Conservation (phyloP, 805 yeast genomes). For the Saccharomycopsis schoenii region DNA sequence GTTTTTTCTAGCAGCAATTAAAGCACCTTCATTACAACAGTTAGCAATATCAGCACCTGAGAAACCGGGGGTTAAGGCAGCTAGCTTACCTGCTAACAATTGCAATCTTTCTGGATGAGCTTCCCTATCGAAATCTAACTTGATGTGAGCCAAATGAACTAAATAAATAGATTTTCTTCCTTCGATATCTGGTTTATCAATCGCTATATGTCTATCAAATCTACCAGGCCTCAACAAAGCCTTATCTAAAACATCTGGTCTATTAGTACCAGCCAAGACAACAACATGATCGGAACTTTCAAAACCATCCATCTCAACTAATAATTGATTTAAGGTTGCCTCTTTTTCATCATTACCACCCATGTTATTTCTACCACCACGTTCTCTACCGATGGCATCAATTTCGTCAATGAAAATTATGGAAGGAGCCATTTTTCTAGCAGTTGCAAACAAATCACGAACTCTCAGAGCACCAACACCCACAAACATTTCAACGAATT, state of each 20-base stretch:
- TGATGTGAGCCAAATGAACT: constrained; percentile 64
- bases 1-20: constrained; percentile 78
- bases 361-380: constrained; percentile 57
- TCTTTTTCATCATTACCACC: constrained; percentile 92
- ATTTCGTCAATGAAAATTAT: constrained; percentile 90
- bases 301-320: constrained; percentile 96
- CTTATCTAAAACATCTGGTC: constrained; percentile 83
- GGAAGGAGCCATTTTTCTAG: constrained; percentile 83
- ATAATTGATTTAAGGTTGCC: constrained; percentile 80
- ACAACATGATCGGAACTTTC: constrained; percentile 83
- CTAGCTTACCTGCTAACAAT: constrained; percentile 69
- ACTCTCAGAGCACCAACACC: constrained; percentile 96
- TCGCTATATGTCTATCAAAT: constrained; percentile 80
- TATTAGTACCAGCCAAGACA: constrained; percentile 89
- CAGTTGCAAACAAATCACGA: constrained; percentile 83
- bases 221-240: constrained; percentile 92
- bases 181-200: constrained; percentile 80
- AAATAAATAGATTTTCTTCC: constrained; percentile 82
- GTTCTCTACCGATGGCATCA: constrained; percentile 88
- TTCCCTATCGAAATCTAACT: constrained; percentile 33
- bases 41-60: constrained; percentile 96
- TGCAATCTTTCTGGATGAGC: constrained; percentile 37
- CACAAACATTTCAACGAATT: constrained; percentile 93
- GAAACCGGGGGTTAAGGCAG: constrained; percentile 91
- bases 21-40: constrained; percentile 89